phyloP scores from a whole-genome alignment of 2,329 filamentous ascomycete genomes.

The Chaetomium globosum region DNA sequence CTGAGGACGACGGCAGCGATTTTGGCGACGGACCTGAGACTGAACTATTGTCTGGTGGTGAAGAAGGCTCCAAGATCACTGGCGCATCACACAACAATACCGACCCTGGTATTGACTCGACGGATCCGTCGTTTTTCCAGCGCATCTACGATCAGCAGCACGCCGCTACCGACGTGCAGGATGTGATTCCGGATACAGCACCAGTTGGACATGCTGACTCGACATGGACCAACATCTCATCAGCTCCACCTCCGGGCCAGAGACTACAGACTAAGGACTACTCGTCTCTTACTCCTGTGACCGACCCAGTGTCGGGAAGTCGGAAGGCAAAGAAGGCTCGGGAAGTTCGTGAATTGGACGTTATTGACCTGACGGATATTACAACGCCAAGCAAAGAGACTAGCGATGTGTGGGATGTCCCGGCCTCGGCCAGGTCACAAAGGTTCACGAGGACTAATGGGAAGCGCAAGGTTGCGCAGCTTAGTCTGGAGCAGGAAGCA shows the following conservation, averaged over 20 bases:
- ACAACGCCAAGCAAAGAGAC: slow-evolving; percentile 40
- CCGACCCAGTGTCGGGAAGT: slow-evolving; percentile 38
- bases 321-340: slow-evolving; percentile 27
- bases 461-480: slow-evolving; percentile 27
- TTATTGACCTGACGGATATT: slow-evolving; percentile 41
- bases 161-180: slow-evolving; percentile 34
- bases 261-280: slow-evolving; percentile 7
- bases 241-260: slow-evolving; percentile 22
- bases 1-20: slow-evolving; percentile 41
- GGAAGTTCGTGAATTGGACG: slow-evolving; percentile 19
- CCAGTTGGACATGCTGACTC: slow-evolving; percentile 7
- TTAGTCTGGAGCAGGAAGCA: slow-evolving; percentile 14
- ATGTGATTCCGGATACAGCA: slow-evolving; percentile 15
- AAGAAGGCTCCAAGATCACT: slow-evolving; percentile 12
- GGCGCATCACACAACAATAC: slow-evolving; percentile 14
- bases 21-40: slow-evolving; percentile 21
- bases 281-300: slow-evolving; percentile 34
- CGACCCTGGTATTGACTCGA: slow-evolving; percentile 44
- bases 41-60: not conserved
- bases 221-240: slow-evolving; percentile 15
- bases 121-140: slow-evolving; percentile 53
- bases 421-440: slow-evolving; percentile 37
- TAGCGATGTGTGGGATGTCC: slow-evolving; percentile 50
- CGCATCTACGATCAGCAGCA: slow-evolving; percentile 53
- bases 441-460: slow-evolving; percentile 24